Evolutionary conservation across 2,329 filamentous ascomycete species (phyloP), one percentile per base, ranked within the genome.

Genomic region (Orbilia javanica): DNA sequence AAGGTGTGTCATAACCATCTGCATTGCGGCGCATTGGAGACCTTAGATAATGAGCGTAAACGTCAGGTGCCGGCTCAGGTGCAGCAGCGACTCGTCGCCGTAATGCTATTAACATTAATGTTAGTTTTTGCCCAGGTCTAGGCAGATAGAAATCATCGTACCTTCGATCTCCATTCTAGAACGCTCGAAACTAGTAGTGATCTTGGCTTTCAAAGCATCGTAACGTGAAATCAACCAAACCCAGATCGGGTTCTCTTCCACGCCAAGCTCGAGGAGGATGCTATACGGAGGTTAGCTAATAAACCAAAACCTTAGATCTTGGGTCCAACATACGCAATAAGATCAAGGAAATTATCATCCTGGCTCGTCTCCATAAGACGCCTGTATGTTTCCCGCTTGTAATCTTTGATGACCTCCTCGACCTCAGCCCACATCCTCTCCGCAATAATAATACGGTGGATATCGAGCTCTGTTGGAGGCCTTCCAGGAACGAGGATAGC

Each of bases 371-470:
- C 86, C 62, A 87, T 80, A 62, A 99, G 87, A 80, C 89, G 90
- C 82, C 91, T 91, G 94, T 96, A 98, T 6, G 96, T 86, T 71
- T 97, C 93, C 11, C 93, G 89, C 85, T 97, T 98, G 85, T 98
- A 96, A 1, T 86, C 84, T 79, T 94, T 90, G 20, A 97, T 90
- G 82, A 97, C 95, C 55, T 93, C 89, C 79, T 96, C 92, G 8
- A 97, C 93, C 83, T 97, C 94, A 79, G 92, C 88, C 96, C 96
- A 99, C 91, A 99, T 96, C 63, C 94, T 90, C 5, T 92, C 94
- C 6, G 94, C 94, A 55, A 97, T 88, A 53, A 99, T 86, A 77
- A 99, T 91, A 78, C 94, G 91, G 83, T 97, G 93, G 11, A 96
- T 88, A 82, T 98, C 91, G 20, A 89, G 86, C 82, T 98, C 94